Conservation (phyloP, 768 basidiomycete genomes). For the Serendipita sp. region DNA sequence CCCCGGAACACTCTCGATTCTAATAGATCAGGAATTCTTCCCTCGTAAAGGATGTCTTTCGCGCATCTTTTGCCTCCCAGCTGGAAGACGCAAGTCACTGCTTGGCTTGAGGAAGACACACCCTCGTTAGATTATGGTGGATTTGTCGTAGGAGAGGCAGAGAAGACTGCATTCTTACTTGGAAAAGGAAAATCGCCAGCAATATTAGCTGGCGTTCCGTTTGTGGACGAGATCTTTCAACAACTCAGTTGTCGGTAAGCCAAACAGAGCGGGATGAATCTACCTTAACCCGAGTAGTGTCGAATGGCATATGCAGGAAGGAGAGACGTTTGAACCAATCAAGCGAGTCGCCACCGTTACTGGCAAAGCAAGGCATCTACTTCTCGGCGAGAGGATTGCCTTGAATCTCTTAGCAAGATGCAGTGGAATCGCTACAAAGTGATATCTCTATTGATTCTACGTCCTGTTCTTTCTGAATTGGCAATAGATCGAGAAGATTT, state of each 20-base stretch:
- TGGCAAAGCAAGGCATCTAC: constrained; percentile 73
- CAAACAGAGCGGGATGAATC: not conserved
- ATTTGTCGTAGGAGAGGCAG: constrained; percentile 84
- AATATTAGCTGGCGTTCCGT: constrained; percentile 87
- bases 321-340: constrained; percentile 61
- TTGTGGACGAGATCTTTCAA: constrained; percentile 82
- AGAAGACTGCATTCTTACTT: constrained; percentile 71
- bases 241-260: constrained; percentile 84
- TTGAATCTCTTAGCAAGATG: constrained; percentile 88
- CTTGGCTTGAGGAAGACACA: constrained; percentile 84
- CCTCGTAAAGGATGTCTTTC: constrained; percentile 10
- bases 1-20: not conserved
- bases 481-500: constrained; percentile 58
- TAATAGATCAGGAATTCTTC: not conserved
- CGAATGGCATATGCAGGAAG: constrained; percentile 85
- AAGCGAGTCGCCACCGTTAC: constrained; percentile 80
- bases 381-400: constrained; percentile 85
- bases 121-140: constrained; percentile 96
- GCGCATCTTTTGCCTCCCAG: constrained; percentile 76
- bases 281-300: constrained; percentile 39
- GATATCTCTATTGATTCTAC: not conserved
- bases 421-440: constrained; percentile 95
- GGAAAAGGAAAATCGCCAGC: constrained; percentile 70
- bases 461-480: not conserved
- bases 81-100: constrained; percentile 68